Conservation (phyloP, 768 basidiomycete genomes). For the Psilocybe sp. region DNA sequence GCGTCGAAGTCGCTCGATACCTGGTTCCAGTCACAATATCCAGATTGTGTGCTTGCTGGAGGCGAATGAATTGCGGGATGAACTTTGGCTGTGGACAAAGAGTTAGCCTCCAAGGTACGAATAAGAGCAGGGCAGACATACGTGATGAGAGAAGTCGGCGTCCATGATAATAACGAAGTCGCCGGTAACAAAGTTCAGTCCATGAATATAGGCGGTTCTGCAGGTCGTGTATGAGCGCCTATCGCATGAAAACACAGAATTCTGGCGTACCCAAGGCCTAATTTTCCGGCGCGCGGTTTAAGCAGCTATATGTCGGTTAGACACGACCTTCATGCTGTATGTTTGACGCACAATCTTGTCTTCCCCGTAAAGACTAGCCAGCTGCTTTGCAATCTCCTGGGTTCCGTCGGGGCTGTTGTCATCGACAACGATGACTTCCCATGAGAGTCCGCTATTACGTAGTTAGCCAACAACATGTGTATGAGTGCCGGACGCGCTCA, state of each 20-base stretch:
- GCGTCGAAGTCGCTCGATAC: constrained; percentile 65
- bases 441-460: constrained; percentile 57
- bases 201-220: constrained; percentile 92
- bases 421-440: constrained; percentile 91
- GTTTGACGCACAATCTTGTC: constrained; percentile 63
- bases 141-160: constrained; percentile 94
- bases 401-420: constrained; percentile 93
- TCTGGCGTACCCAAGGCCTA: constrained; percentile 75
- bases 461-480: neutral
- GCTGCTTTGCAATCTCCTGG: constrained; percentile 80
- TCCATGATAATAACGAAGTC: constrained; percentile 98
- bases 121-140: constrained; percentile 33
- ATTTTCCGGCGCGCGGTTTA: constrained; percentile 85
- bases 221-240: neutral
- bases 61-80: constrained; percentile 85
- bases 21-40: constrained; percentile 94
- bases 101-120: neutral
- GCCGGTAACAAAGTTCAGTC: constrained; percentile 83
- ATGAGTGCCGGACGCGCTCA: constrained; percentile 33
- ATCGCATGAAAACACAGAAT: neutral
- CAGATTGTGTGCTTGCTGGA: constrained; percentile 82
- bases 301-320: constrained; percentile 51
- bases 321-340: neutral
- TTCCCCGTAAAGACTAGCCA: constrained; percentile 78
- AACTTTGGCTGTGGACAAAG: constrained; percentile 72